These are phyloP conservation scores for Russula ochroleuca DNA, from an alignment of 768 basidiomycete species.

Conservation along the genomic window DNA sequence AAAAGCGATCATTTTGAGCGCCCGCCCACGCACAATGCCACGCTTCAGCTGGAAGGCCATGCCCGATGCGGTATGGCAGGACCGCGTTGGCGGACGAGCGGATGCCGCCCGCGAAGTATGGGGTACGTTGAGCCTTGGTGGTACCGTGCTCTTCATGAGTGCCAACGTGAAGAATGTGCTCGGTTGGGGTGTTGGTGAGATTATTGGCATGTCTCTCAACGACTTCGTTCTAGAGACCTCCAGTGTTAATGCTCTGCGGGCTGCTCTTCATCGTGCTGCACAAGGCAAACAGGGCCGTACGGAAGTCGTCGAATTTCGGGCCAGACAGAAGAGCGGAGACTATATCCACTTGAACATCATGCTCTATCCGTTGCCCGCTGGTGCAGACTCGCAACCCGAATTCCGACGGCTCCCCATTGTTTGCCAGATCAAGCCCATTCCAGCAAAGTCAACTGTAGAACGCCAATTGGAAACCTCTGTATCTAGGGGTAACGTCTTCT, in stretches of 20 bases:
- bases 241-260: constrained; percentile 14
- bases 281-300: constrained; percentile 12
- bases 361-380: constrained; percentile 24
- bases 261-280: constrained; percentile 27
- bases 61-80: constrained; percentile 34
- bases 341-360: constrained; percentile 16
- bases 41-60: constrained; percentile 58
- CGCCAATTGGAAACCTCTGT: constrained; percentile 18
- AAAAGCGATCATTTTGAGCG: constrained; percentile 90
- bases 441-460: constrained; percentile 11
- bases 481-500: constrained; percentile 52
- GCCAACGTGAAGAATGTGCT: constrained; percentile 56
- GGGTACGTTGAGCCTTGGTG: constrained; percentile 46
- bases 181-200: constrained; percentile 53
- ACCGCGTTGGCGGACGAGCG: constrained; percentile 22
- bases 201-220: constrained; percentile 47
- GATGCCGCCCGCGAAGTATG: constrained; percentile 45
- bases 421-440: constrained; percentile 32
- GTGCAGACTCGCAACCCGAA: constrained; percentile 16
- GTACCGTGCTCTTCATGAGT: constrained; percentile 51
- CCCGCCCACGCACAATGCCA: constrained; percentile 66
- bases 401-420: constrained; percentile 22
- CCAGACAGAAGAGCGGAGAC: constrained; percentile 17
- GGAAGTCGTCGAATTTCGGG: constrained; percentile 21
- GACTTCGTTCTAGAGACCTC: constrained; percentile 35